Conservation (phyloP, 1,139 yeast species). For the Yamadazyma trypodendri region DNA sequence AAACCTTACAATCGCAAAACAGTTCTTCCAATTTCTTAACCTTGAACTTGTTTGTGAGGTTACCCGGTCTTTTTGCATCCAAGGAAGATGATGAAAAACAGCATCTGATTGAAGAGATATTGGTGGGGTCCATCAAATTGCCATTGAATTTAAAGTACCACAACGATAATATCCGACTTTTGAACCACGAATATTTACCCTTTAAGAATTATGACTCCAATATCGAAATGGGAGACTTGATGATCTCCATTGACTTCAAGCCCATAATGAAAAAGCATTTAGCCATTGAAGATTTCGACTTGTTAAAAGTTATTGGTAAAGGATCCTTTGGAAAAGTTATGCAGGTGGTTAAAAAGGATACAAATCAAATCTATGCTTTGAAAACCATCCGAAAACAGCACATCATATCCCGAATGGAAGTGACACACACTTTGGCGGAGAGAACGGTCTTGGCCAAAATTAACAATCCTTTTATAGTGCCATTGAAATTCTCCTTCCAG, state of each 20-base stretch:
- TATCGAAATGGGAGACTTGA: slow-evolving; percentile 37
- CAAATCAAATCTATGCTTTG: slow-evolving; percentile 89
- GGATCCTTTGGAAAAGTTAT: slow-evolving; percentile 98
- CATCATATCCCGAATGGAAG: slow-evolving; percentile 91
- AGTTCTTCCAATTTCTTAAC: slow-evolving; percentile 45
- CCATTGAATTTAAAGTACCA: slow-evolving; percentile 44
- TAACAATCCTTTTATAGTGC: slow-evolving; percentile 97
- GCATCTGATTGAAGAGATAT: slow-evolving; percentile 35
- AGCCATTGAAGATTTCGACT: slow-evolving; percentile 86
- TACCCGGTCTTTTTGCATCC: slow-evolving; percentile 67
- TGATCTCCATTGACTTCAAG: slow-evolving; percentile 74
- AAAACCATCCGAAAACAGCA: slow-evolving; percentile 93
- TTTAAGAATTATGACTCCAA: slow-evolving; percentile 34
- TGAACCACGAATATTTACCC: slow-evolving; percentile 48
- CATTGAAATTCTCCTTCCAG: slow-evolving; percentile 92
- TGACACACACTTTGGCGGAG: slow-evolving; percentile 93
- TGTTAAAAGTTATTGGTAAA: slow-evolving; percentile 92
- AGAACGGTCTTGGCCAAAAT: slow-evolving; percentile 92
- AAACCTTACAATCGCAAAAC: slow-evolving; percentile 29
- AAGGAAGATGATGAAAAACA: slow-evolving; percentile 15
- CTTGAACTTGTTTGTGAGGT: slow-evolving; percentile 71
- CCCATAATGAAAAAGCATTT: slow-evolving; percentile 67
- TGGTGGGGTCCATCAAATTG: slow-evolving; percentile 43
- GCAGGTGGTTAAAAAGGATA: slow-evolving; percentile 96
- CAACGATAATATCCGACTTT: slow-evolving; percentile 36